These are phyloP conservation scores for Ophiostoma novo-ulmi DNA, from an alignment of 2,329 filamentous ascomycete genomes.

Conservation along the genomic window DNA sequence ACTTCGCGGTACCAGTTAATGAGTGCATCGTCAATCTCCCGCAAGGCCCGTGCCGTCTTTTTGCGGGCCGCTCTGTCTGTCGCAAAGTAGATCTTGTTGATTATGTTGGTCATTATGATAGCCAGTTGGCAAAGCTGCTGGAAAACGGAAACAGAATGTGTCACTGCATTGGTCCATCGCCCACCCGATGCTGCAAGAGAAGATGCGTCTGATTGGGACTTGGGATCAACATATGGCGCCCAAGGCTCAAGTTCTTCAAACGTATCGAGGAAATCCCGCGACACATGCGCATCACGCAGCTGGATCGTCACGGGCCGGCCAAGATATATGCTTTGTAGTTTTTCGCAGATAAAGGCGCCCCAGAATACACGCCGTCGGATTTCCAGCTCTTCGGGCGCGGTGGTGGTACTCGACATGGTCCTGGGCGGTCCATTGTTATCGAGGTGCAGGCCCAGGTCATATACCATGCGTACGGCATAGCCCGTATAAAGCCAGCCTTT, in stretches of 20 bases:
- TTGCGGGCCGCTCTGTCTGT: conserved; percentile 3
- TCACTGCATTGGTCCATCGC: conserved; percentile 21
- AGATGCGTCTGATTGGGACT: conserved; percentile 15
- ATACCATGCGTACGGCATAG: conserved; percentile 40
- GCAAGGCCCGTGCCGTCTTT: conserved; percentile 4
- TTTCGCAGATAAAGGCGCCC: conserved; percentile 36
- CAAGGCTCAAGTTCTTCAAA: conserved; percentile 37
- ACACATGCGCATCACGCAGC: conserved; percentile 34
- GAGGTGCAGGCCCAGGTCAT: conserved; percentile 36
- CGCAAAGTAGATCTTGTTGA: conserved; percentile 24
- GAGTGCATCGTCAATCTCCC: conserved; percentile 20
- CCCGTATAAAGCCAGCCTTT: conserved; percentile 40
- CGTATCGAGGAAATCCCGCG: conserved; percentile 33
- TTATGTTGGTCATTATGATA: conserved; percentile 26
- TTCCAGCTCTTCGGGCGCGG: conserved; percentile 31
- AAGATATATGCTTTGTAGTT: conserved; percentile 35
- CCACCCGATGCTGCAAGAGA: conserved; percentile 17
- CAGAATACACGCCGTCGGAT: conserved; percentile 35
- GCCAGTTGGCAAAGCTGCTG: conserved; percentile 26
- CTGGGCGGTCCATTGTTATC: not conserved
- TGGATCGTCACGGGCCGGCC: conserved; percentile 35
- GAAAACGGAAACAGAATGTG: conserved; percentile 24
- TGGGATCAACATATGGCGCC: conserved; percentile 33
- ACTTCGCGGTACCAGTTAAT: conserved; percentile 20
- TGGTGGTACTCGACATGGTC: conserved; percentile 29